Evolutionary conservation across 2,329 filamentous ascomycete genomes (phyloP).

Genomic region (Hymenoscyphus salicellus): DNA sequence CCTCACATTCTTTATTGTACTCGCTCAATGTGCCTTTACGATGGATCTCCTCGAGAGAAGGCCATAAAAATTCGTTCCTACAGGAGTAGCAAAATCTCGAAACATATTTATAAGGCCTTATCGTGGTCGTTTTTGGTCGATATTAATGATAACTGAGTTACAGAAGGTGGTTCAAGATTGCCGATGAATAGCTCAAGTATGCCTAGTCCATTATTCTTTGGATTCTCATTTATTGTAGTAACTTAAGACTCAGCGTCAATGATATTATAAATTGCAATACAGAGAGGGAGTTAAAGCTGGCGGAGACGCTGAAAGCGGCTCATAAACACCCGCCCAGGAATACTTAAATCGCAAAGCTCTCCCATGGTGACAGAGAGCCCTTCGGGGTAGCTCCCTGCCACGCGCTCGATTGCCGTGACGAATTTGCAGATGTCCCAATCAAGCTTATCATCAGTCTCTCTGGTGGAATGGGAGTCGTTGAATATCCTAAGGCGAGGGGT

Average conservation of each 20-base stretch:
- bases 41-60: too few relatives aligned
- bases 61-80: too few relatives aligned
- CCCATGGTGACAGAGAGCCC: conserved; percentile 14
- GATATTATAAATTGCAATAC: conserved; percentile 16
- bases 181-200: too few relatives aligned
- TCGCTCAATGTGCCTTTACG: too few relatives aligned
- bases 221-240: too few relatives aligned
- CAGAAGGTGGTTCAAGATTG: too few relatives aligned
- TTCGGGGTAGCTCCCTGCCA: conserved; percentile 12
- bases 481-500: conserved; percentile 13
- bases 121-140: too few relatives aligned
- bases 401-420: conserved; percentile 14
- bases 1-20: too few relatives aligned
- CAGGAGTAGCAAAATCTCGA: too few relatives aligned
- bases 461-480: conserved; percentile 11
- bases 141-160: too few relatives aligned
- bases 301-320: conserved; percentile 12
- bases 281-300: conserved; percentile 16
- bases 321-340: conserved; percentile 11
- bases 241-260: neutral
- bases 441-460: neutral
- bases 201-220: too few relatives aligned
- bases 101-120: too few relatives aligned
- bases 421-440: conserved; percentile 22
- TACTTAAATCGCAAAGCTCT: conserved; percentile 10